Conservation (phyloP, 306 rosid species). For the Lithocarpus polystachyus region DNA sequence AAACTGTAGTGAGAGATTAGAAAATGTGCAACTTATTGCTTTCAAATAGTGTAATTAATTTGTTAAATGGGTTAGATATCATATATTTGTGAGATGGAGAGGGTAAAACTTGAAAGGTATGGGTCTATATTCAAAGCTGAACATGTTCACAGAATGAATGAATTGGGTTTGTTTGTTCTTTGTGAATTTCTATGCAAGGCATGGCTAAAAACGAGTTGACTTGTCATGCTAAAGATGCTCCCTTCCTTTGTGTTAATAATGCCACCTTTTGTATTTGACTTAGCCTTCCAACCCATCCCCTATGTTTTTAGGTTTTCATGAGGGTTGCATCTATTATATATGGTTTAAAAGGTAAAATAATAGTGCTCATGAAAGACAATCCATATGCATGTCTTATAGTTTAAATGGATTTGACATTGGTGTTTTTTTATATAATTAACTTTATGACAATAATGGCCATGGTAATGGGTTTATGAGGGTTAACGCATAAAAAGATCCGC, state of each 20-base stretch:
- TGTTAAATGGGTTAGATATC: too few species aligned
- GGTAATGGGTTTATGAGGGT: background rate
- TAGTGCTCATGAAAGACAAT: too few species aligned
- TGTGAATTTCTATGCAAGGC: slow-evolving; percentile 22
- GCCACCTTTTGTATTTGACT: slow-evolving; percentile 50
- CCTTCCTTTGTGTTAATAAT: slow-evolving; percentile 27
- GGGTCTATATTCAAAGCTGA: background rate
- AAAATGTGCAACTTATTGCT: too few species aligned
- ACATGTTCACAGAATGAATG: slow-evolving; percentile 24
- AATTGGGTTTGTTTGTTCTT: slow-evolving; percentile 17
- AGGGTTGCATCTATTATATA: too few species aligned
- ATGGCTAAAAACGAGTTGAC: slow-evolving; percentile 45
- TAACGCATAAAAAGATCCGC: background rate
- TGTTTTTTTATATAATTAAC: background rate
- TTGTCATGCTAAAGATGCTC: slow-evolving; percentile 43
- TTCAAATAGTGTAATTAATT: too few species aligned
- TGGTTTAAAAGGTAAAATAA: too few species aligned
- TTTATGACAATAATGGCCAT: background rate
- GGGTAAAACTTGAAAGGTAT: too few species aligned
- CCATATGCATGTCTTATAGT: too few species aligned
- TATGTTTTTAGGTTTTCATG: too few species aligned
- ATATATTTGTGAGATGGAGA: too few species aligned
- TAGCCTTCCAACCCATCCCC: background rate
- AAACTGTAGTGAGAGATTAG: too few species aligned
- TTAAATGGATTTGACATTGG: too few species aligned